phyloP scores from a whole-genome alignment of 2,329 filamentous ascomycete genomes.

The Xylariaceae sp. region DNA sequence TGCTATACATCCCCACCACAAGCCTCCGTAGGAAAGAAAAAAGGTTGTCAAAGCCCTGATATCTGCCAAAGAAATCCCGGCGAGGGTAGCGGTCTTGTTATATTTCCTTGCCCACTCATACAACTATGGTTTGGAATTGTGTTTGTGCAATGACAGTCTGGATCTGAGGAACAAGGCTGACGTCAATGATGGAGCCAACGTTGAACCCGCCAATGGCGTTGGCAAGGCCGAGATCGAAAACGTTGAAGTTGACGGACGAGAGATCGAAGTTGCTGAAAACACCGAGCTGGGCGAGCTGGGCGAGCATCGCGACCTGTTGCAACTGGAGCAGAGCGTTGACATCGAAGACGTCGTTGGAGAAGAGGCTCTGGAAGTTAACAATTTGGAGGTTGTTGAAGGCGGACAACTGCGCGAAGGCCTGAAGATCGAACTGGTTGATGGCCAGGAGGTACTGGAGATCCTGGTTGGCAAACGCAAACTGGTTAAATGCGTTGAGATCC shows the following conservation, averaged over 20 bases:
- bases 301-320: slow-evolving; percentile 31
- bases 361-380: slow-evolving; percentile 36
- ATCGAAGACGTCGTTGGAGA: slow-evolving; percentile 45
- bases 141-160: slow-evolving; percentile 31
- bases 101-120: not conserved
- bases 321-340: slow-evolving; percentile 46
- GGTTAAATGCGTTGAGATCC: slow-evolving; percentile 35
- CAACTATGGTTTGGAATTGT: slow-evolving; percentile 6
- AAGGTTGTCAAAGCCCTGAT: too few relatives aligned
- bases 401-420: slow-evolving; percentile 35
- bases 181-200: slow-evolving; percentile 32
- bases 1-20: too few relatives aligned
- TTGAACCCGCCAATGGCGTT: slow-evolving; percentile 34
- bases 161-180: slow-evolving; percentile 30
- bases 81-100: too few relatives aligned
- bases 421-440: slow-evolving; percentile 31
- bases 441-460: slow-evolving; percentile 38
- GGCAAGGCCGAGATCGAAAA: slow-evolving; percentile 41
- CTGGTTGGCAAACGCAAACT: slow-evolving; percentile 32
- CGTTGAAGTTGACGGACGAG: slow-evolving; percentile 41
- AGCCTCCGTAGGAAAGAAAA: too few relatives aligned
- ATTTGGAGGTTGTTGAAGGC: slow-evolving; percentile 37
- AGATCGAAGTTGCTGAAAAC: slow-evolving; percentile 47
- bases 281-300: slow-evolving; percentile 39
- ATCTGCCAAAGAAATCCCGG: too few relatives aligned